Evolutionary conservation across 1,284 basidiomycete species (phyloP).

Genomic region (Golubevia sp.): DNA sequence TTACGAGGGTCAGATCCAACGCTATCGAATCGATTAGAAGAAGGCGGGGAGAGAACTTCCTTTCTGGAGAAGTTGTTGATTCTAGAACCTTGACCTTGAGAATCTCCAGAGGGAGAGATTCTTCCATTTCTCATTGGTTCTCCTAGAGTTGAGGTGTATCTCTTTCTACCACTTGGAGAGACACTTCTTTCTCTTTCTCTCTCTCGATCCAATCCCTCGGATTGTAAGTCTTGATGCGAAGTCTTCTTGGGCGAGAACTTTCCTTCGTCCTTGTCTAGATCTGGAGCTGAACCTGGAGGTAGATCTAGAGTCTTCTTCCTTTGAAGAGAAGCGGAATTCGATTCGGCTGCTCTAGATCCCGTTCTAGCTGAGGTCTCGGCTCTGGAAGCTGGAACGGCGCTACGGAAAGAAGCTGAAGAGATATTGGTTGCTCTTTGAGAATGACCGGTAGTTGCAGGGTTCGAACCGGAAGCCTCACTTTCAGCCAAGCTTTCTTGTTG

Average conservation of each 20-base stretch:
- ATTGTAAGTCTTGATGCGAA: conserved; percentile 10
- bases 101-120: conserved; percentile 17
- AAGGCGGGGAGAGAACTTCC: neutral
- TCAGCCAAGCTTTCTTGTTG: no score
- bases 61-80: neutral
- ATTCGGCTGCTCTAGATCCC: no score
- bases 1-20: no score
- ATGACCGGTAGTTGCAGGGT: no score
- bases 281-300: conserved; percentile 15
- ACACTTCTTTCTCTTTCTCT: conserved; percentile 12
- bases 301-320: conserved; percentile 6
- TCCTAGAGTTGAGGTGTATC: conserved; percentile 39
- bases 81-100: neutral
- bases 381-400: conserved; percentile 15
- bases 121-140: conserved; percentile 25
- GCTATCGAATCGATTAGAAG: no score
- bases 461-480: no score
- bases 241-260: conserved; percentile 22
- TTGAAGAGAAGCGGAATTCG: no score
- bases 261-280: conserved; percentile 20
- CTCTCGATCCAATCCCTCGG: conserved; percentile 10
- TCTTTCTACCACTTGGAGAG: conserved; percentile 31
- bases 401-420: conserved; percentile 27
- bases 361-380: no score
- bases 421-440: conserved; percentile 11